Base-by-base conservation (phyloP, 2,329 filamentous ascomycete genomes). In the Penicillium sp. region DNA sequence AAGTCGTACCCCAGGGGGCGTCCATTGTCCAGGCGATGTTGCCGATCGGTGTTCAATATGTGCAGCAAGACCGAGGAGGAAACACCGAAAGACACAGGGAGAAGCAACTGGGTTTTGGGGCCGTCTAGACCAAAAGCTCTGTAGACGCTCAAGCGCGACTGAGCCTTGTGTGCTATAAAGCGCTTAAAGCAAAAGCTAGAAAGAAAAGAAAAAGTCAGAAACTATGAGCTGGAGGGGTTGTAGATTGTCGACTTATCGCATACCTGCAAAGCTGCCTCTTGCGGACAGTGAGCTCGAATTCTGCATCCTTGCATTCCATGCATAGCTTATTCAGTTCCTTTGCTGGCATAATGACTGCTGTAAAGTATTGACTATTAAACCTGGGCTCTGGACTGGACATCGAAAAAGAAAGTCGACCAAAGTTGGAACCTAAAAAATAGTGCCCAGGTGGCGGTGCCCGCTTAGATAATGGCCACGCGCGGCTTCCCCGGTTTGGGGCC, bases 81-180 rank as follows among this genome's bases (percentile, higher is more conserved):
- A 1, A 89, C 79, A 0, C 94, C 93, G 67, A 91, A 88, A 0
- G 93, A 96, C 1, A 97, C 78, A 6, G 92, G 91, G 21, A 96
- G 78, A 19, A 96, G 78, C 48, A 96, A 83, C 65, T 76, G 83
- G 64, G 77, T 78, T 56, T 77, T 76, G 19, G 49, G 27, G 15
- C 55, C 52, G 17, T 49, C 39, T 10, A 51, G n/a, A 13, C 48
- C 48, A 38, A 51, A 44, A 8, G 53, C 47, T 67, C 66, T 64
- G 69, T 88, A 89, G 41, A 81, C 81, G 65, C 88, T 86, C 78
- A 89, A 84, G 48, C 92, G 89, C 75, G 93, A 93, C 65, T 91
- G 83, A 60, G 87, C 83, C 75, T 97, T 97, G 64, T 85, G 87
- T 59, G 84, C 81, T 55, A 96, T 82, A 78, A 92, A 97, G 67